Evolutionary conservation across 257 asterid genomes (phyloP).

Genomic region (Ligustrum vulgare): DNA sequence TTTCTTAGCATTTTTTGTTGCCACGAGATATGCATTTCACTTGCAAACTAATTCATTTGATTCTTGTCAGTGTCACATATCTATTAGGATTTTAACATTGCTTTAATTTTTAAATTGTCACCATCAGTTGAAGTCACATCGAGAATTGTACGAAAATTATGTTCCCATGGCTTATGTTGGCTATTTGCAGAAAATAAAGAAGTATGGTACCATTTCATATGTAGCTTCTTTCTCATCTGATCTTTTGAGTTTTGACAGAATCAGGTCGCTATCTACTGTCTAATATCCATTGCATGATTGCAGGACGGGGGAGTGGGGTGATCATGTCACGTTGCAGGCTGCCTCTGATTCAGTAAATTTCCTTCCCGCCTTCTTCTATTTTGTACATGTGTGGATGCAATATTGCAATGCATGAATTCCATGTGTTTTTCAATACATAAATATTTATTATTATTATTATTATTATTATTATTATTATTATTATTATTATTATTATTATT

Average conservation of each 20-base stretch:
- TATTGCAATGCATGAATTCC: not conserved
- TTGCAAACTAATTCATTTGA: not conserved
- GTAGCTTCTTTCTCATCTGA: conserved; percentile 6
- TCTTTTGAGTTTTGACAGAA: conserved; percentile 2
- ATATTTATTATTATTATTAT: too few species aligned
- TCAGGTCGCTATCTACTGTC: not conserved
- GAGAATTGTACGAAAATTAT: conserved; percentile 63
- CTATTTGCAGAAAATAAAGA: conserved; percentile 70
- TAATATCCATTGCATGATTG: conserved; percentile 23
- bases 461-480: too few species aligned
- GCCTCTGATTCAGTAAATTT: conserved; percentile 79
- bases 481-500: too few species aligned
- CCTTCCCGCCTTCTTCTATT: conserved; percentile 17
- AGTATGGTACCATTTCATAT: conserved; percentile 38
- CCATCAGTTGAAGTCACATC: conserved; percentile 63
- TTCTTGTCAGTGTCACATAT: not conserved
- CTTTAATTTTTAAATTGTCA: conserved; percentile 22
- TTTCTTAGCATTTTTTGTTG: conserved; percentile 13
- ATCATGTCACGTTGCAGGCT: conserved; percentile 91
- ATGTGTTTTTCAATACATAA: not conserved
- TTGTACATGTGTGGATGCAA: not conserved
- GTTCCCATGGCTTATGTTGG: conserved; percentile 76
- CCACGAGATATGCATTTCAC: not conserved
- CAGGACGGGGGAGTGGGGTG: conserved; percentile 98
- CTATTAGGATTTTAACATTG: conserved; percentile 6